Evolutionary conservation across 2,329 filamentous ascomycete genomes (phyloP).

Genomic region (Alternaria triticimaculans): DNA sequence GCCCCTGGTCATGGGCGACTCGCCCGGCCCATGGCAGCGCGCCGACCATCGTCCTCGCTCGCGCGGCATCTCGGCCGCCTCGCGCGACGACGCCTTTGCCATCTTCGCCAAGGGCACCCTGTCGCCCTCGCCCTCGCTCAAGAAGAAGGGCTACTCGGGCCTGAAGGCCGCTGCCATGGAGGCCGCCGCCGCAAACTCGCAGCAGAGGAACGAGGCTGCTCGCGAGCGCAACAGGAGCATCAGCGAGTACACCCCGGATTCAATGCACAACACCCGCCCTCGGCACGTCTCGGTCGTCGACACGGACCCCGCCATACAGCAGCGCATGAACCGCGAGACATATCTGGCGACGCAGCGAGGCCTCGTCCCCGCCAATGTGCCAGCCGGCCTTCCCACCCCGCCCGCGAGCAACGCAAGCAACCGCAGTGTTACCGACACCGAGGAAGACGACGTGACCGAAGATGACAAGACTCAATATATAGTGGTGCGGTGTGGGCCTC

Average conservation of each 20-base stretch:
- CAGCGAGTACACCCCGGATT: conserved; percentile 85
- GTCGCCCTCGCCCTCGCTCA: conserved; percentile 49
- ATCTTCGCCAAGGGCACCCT: conserved; percentile 41
- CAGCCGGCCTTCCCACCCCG: conserved; percentile 68
- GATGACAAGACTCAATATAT: conserved; percentile 54
- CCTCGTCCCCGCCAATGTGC: conserved; percentile 64
- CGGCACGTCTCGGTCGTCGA: conserved; percentile 66
- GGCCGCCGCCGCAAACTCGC: conserved; percentile 41
- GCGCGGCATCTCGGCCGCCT: conserved; percentile 39
- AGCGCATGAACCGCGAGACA: conserved; percentile 74
- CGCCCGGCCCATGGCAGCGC: conserved; percentile 52
- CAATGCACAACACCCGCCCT: conserved; percentile 68
- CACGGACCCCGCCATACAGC: conserved; percentile 58
- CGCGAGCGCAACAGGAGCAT: conserved; percentile 81
- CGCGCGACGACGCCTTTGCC: conserved; percentile 42
- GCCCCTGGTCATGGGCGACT: conserved; percentile 53
- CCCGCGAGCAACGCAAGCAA: conserved; percentile 74
- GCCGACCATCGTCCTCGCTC: conserved; percentile 44
- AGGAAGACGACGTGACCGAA: conserved; percentile 56
- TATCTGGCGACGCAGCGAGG: conserved; percentile 82
- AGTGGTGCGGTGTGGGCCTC: conserved; percentile 62
- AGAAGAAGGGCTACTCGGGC: conserved; percentile 57
- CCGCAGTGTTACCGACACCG: conserved; percentile 62
- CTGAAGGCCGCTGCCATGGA: conserved; percentile 53
- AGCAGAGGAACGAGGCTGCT: conserved; percentile 40